These are phyloP conservation scores for Chaetomidium leptoderma DNA, from an alignment of 495 filamentous ascomycete species.

Conservation along the genomic window DNA sequence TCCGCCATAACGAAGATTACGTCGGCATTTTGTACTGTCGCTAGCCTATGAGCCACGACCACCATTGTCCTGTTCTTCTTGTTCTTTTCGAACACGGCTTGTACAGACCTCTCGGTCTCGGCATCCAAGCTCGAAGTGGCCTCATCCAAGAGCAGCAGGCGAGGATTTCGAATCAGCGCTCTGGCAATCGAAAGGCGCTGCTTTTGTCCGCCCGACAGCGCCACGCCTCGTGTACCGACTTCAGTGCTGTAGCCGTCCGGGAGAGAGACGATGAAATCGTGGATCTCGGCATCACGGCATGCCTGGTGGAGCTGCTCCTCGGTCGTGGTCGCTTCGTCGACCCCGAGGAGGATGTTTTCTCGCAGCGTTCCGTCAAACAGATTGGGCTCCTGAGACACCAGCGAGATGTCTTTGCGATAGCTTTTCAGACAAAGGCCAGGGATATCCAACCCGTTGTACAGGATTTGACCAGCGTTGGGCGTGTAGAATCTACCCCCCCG, in stretches of 20 bases:
- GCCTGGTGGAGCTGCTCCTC: slow-evolving; percentile 44
- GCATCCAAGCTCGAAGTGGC: slow-evolving; percentile 74
- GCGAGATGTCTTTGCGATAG: slow-evolving; percentile 51
- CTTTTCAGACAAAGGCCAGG: slow-evolving; percentile 44
- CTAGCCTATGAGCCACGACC: slow-evolving; percentile 65
- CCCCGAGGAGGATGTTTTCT: slow-evolving; percentile 58
- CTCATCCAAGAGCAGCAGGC: slow-evolving; percentile 72
- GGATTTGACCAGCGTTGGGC: slow-evolving; percentile 44
- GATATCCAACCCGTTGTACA: slow-evolving; percentile 48
- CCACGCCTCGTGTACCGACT: slow-evolving; percentile 59
- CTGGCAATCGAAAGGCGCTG: slow-evolving; percentile 73
- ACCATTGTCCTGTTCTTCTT: slow-evolving; percentile 64
- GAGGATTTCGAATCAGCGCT: slow-evolving; percentile 69
- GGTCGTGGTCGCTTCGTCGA: slow-evolving; percentile 36
- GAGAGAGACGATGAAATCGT: slow-evolving; percentile 54
- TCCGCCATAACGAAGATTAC: slow-evolving; percentile 54
- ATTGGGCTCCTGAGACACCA: slow-evolving; percentile 57
- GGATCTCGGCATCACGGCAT: slow-evolving; percentile 54
- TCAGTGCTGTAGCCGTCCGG: slow-evolving; percentile 59
- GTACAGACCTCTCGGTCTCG: slow-evolving; percentile 67
- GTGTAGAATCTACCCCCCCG: slow-evolving; percentile 49
- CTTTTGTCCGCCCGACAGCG: slow-evolving; percentile 73
- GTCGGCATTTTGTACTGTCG: slow-evolving; percentile 56
- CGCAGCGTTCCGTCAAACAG: slow-evolving; percentile 58
- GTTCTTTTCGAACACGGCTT: slow-evolving; percentile 65